A percentile compares a stretch with the other conserved stretches of the same genome.
These are phyloP conservation scores for Onygena corvina DNA, from an alignment of 2,329 filamentous ascomycete species.

Conservation along the genomic window DNA sequence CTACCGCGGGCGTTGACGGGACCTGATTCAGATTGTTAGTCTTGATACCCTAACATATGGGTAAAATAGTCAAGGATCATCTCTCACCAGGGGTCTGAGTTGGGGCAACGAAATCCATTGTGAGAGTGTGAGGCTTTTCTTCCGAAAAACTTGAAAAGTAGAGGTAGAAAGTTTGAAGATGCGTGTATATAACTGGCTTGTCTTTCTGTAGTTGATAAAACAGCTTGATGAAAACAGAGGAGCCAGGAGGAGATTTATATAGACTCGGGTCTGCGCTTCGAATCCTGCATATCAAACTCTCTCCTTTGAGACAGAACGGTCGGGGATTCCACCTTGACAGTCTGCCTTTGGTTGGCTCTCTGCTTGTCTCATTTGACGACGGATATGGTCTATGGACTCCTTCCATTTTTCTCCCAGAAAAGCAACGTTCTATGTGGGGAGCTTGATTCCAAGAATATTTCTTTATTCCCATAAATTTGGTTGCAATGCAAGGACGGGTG, in stretches of 20 bases:
- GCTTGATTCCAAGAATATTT: background rate
- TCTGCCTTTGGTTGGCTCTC: background rate
- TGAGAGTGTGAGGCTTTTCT: conserved; percentile 6
- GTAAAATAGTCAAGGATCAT: background rate
- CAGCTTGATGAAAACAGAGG: background rate
- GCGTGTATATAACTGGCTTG: background rate
- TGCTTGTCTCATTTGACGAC: background rate
- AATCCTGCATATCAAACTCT: background rate
- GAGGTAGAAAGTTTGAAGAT: conserved; percentile 5
- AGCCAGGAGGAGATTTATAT: background rate
- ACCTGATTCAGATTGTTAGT: conserved; percentile 8
- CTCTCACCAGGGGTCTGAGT: conserved; percentile 13
- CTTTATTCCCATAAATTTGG: background rate
- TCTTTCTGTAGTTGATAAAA: background rate
- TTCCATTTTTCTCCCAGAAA: background rate
- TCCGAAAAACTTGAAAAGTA: conserved; percentile 4
- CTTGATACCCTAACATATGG: background rate
- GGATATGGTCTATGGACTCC: background rate
- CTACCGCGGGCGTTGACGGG: conserved; percentile 11
- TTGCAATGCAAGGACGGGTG: background rate
- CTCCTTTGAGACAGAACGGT: background rate
- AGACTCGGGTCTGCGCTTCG: background rate
- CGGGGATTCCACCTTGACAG: background rate
- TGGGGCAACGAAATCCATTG: conserved; percentile 12
- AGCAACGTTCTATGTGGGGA: background rate